phyloP scores from a whole-genome alignment of 257 asterid species.

The Jacaranda copaia region DNA sequence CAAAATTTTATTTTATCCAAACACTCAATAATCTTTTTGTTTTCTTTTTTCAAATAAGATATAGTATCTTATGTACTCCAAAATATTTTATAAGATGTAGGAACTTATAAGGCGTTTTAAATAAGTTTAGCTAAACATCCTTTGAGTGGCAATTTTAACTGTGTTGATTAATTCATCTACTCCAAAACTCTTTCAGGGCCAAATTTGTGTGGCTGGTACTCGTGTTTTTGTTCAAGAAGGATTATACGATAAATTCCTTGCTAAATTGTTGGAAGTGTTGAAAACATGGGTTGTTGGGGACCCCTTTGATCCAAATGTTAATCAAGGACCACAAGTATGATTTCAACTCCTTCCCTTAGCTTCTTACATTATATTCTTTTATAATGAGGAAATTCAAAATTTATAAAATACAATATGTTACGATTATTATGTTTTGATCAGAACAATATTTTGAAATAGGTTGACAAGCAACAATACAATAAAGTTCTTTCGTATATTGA shows the following conservation, averaged over 20 bases:
- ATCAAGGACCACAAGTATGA: conserved; percentile 80
- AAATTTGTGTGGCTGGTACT: conserved; percentile 75
- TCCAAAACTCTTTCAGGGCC: conserved; percentile 54
- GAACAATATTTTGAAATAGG: conserved; percentile 36
- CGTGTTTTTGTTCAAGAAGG: conserved; percentile 76
- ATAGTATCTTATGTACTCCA: too few species aligned
- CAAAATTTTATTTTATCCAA: too few species aligned
- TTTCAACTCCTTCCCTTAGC: too few species aligned
- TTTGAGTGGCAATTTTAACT: too few species aligned
- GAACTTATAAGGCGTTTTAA: too few species aligned
- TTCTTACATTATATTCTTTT: background rate
- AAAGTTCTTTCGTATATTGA: conserved; percentile 65
- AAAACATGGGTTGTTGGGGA: conserved; percentile 78
- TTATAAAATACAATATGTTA: background rate
- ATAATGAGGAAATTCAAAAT: background rate
- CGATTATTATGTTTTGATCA: background rate
- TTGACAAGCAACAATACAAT: conserved; percentile 63
- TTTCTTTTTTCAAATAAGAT: too few species aligned
- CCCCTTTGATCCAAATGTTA: conserved; percentile 69
- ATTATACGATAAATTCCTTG: conserved; percentile 58
- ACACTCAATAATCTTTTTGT: too few species aligned
- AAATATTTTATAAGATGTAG: too few species aligned
- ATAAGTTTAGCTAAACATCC: too few species aligned
- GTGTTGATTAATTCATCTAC: background rate
- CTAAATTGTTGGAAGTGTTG: conserved; percentile 53